Base-by-base conservation (phyloP, 1,284 basidiomycete genomes). In the Ustilago bromivora region DNA sequence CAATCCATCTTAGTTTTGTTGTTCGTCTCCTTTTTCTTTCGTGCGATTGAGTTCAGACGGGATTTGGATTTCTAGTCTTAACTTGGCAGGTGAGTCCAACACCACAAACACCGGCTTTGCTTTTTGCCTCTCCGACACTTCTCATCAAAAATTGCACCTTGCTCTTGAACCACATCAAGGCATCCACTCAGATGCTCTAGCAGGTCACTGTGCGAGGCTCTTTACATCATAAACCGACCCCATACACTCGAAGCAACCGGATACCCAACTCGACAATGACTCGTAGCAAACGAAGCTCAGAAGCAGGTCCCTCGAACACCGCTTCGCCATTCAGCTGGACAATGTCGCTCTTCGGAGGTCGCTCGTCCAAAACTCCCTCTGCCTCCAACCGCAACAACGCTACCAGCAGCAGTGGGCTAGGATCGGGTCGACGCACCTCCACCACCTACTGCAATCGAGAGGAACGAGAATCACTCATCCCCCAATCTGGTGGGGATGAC, bases 331-430 rank as follows among this genome's bases (percentile, higher is more conserved):
- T 61, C 63, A 67, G 23, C 47, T 73, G 65, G 65, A 61, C 66
- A 17, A 64, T 73, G 71, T 53, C 66, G 38, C 65, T 73, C 52
- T 73, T 73, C 13, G 61, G 65, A 12, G 66, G 71, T 11, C 71
- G 71, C n/a, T 54, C 61, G 31, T 23, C 35, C 38, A 52, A 54
- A 17, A 17, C 46, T 13, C 31, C 41, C 31, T 49, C 54, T 17
- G 31, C 58, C 19, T 47, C 35, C 13, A n/a, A 12, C 34, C 3
- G 10, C 38, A 31, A 56, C 53, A 63, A 15, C 46, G 19, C 38
- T 28, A 31, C 23, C 17, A 13, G 23, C 38, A 10, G 38, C 13
- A 36, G n/a, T 6, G 40, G 31, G 0, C 47, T 68, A 36, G 71
- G 71, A 5, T 73, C 66, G 71, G 66, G 71, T 34, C 57, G 55